phyloP scores from a whole-genome alignment of 2,329 filamentous ascomycete species.

The Parastagonospora avenae region DNA sequence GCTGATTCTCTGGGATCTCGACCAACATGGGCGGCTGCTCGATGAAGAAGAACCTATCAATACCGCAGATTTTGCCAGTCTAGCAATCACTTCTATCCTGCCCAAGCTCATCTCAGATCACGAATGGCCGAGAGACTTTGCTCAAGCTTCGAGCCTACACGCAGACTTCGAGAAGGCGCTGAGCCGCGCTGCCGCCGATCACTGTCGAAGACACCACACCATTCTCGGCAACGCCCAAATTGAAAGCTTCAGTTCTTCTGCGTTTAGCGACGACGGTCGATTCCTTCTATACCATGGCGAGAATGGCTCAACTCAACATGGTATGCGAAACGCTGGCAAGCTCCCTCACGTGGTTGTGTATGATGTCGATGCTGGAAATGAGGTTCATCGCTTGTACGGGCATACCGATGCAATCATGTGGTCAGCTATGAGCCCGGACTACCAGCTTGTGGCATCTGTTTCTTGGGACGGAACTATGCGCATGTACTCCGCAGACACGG shows the following conservation, averaged over 20 bases:
- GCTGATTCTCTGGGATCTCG: slow-evolving; percentile 36
- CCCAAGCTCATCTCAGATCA: slow-evolving; percentile 27
- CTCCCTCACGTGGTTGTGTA: slow-evolving; percentile 24
- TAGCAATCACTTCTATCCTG: slow-evolving; percentile 33
- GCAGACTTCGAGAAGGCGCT: slow-evolving; percentile 26
- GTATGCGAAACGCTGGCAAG: slow-evolving; percentile 7
- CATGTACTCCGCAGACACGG: slow-evolving; percentile 27
- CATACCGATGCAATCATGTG: slow-evolving; percentile 37
- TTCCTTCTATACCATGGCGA: slow-evolving; percentile 21
- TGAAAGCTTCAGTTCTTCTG: slow-evolving; percentile 11
- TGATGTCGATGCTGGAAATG: slow-evolving; percentile 19
- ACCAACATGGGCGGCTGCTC: slow-evolving; percentile 29
- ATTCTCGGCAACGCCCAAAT: slow-evolving; percentile 20
- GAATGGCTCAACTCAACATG: slow-evolving; percentile 14
- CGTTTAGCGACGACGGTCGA: slow-evolving; percentile 28
- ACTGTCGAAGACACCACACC: slow-evolving; percentile 29
- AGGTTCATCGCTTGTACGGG: slow-evolving; percentile 22
- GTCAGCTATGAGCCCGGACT: slow-evolving; percentile 31
- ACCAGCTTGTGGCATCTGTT: slow-evolving; percentile 26
- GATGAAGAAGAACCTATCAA: slow-evolving; percentile 37
- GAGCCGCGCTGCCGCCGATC: slow-evolving; percentile 17
- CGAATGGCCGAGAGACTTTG: slow-evolving; percentile 34
- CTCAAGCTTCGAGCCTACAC: slow-evolving; percentile 23
- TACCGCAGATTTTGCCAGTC: slow-evolving; percentile 21
- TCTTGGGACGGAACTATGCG: slow-evolving; percentile 37